Evolutionary conservation across 331 rosid species (phyloP), one percentile per base, ranked within the genome.

Genomic region (Phaseolus coccineus): DNA sequence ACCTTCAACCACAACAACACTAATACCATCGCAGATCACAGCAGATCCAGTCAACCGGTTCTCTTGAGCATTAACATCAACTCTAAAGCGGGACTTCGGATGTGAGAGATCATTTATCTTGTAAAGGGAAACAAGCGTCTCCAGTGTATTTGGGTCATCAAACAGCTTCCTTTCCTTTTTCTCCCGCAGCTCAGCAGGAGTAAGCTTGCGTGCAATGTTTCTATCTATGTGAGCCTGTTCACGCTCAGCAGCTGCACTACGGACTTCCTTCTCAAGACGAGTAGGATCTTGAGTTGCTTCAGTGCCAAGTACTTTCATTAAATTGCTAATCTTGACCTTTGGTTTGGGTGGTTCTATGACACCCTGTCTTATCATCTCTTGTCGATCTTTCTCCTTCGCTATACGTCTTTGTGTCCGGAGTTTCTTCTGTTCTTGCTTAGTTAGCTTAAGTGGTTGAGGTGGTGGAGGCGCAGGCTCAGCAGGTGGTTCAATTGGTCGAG

Each of bases 211-310:
- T 22, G 99, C 97, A 77, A 89, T 85, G 73, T 95, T 95, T 85
- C 99, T 87, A 87, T 95, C 99, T 47, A 87, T 90, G 87, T 95
- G 99, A 85, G 99, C 99, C 81, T 93, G 97, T 81, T 95, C 99
- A 74, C 99, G 97, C 81, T 93, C 99, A 33, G 98, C 98, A 74
- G 98, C 99, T 56, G 99, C 99, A 84, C 92, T 93, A 42, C 94
- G 91, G 24, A 95, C 87, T 88, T 95, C 99, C 87, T 90, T 95
- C 78, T 93, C 99, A 51, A 95, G 91, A 82, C 88, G 88, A 15
- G 99, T 95, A 70, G 99, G 99, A 82, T 95, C 99, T 87, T 93
- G 99, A 77, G 99, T 95, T 71, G 99, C 99, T 87, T 95, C 99
- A 12, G 99, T 80, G 37, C 99, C 99, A 59, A 95, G 99, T 56